phyloP scores from a whole-genome alignment of 2,329 filamentous ascomycete species.

The Trichothecium roseum region DNA sequence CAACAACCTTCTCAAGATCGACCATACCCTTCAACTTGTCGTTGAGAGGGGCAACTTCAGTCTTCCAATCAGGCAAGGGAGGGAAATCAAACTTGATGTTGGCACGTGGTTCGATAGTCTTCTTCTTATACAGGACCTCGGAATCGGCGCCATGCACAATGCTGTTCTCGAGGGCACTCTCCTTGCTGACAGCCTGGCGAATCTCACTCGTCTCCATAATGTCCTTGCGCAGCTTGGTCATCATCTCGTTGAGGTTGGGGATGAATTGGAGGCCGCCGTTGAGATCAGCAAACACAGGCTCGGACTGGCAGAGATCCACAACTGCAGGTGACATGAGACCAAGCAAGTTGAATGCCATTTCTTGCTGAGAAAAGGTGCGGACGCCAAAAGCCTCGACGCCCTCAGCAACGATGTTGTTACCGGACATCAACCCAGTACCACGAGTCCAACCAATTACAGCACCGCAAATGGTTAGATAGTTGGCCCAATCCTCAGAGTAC shows the following conservation, averaged over 20 bases:
- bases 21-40: conserved; percentile 92
- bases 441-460: conserved; percentile 99
- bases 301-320: conserved; percentile 87
- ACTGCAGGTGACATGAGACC: conserved; percentile 91
- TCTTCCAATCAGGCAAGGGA: conserved; percentile 79
- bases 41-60: conserved; percentile 81
- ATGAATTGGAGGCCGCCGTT: conserved; percentile 98
- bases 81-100: conserved; percentile 99
- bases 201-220: conserved; percentile 94
- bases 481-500: conserved; percentile 95
- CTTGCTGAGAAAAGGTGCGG: conserved; percentile 95
- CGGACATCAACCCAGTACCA: conserved; percentile 94
- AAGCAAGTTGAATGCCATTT: conserved; percentile 98
- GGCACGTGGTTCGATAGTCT: conserved; percentile 83
- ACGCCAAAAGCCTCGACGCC: conserved; percentile 95
- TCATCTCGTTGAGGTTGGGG: conserved; percentile 85
- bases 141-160: conserved; percentile 90
- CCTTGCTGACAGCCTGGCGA: conserved; percentile 85
- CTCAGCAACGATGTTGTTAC: conserved; percentile 95
- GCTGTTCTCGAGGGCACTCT: conserved; percentile 94
- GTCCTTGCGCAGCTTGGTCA: conserved; percentile 87
- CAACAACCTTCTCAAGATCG: conserved; percentile 93
- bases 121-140: conserved; percentile 89
- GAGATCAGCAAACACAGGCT: conserved; percentile 93
- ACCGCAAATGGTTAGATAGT: conserved; percentile 96